Evolutionary conservation across 371 early-diverging fungal species (phyloP).

Genomic region (Saksenaea vasiformis): DNA sequence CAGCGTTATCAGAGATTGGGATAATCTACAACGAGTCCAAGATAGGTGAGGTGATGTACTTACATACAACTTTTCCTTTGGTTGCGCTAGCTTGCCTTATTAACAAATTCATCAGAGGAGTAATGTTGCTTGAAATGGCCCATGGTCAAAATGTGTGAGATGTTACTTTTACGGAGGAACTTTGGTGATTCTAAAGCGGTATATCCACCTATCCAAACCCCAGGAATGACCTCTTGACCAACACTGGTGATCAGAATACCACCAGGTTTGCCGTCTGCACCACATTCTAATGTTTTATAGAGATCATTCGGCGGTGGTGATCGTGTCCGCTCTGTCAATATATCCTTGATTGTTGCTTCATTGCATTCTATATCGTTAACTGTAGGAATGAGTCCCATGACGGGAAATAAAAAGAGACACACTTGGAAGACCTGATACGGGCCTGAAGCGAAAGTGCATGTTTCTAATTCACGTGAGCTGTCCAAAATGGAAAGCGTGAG

Average conservation of each 20-base stretch:
- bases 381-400: background rate
- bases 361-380: background rate
- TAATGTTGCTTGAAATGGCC: conserved; percentile 47
- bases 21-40: conserved; percentile 31
- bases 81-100: conserved; percentile 52
- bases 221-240: conserved; percentile 38
- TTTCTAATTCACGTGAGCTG: too few relatives aligned
- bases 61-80: background rate
- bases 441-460: background rate
- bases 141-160: conserved; percentile 59
- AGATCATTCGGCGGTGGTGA: conserved; percentile 8
- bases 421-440: background rate
- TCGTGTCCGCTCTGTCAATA: background rate
- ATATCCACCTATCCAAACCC: conserved; percentile 52
- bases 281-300: conserved; percentile 40
- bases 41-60: background rate
- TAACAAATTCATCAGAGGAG: conserved; percentile 36
- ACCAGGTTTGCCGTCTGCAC: conserved; percentile 45
- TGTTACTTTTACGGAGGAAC: conserved; percentile 52
- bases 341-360: background rate
- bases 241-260: conserved; percentile 50
- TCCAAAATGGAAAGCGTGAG: too few relatives aligned
- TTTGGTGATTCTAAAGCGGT: conserved; percentile 32
- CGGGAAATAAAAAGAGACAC: too few relatives aligned
- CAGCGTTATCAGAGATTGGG: conserved; percentile 65